Percentiles rank a stretch among this genome's conserved stretches.
Evolutionary conservation across 2,329 filamentous ascomycete species (phyloP).

Genomic region (Pestalotiopsis sp.): DNA sequence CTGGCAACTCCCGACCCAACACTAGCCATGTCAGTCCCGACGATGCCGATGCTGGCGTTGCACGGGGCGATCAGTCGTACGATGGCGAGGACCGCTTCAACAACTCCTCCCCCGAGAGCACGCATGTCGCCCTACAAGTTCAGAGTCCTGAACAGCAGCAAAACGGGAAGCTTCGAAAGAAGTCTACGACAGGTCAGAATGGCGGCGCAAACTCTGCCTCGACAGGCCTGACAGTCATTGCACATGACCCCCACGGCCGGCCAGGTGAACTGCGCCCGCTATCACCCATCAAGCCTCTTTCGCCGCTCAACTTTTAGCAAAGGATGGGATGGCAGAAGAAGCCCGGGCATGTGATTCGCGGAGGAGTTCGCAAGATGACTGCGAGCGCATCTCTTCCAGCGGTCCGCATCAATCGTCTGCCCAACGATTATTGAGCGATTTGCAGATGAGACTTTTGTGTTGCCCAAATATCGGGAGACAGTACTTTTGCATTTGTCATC

Average conservation of each 20-base stretch:
- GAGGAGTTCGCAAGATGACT: background rate
- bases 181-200: conserved; percentile 41
- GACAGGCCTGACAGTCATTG: conserved; percentile 48
- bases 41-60: conserved; percentile 28
- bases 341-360: background rate
- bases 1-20: conserved; percentile 9
- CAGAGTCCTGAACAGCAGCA: conserved; percentile 28
- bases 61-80: conserved; percentile 21
- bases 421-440: background rate
- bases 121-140: conserved; percentile 47
- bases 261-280: conserved; percentile 55
- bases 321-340: background rate
- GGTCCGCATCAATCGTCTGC: background rate
- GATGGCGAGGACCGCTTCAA: conserved; percentile 52
- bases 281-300: conserved; percentile 69
- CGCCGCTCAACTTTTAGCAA: conserved; percentile 59
- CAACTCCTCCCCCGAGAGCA: conserved; percentile 68
- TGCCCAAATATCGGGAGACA: background rate
- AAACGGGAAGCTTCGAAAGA: conserved; percentile 46
- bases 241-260: conserved; percentile 37
- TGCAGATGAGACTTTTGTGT: background rate
- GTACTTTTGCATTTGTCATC: background rate
- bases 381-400: conserved; percentile 6
- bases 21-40: conserved; percentile 13
- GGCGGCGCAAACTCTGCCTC: conserved; percentile 48